phyloP scores from a whole-genome alignment of 2,329 filamentous ascomycete genomes.

The Neofusicoccum cordaticola region DNA sequence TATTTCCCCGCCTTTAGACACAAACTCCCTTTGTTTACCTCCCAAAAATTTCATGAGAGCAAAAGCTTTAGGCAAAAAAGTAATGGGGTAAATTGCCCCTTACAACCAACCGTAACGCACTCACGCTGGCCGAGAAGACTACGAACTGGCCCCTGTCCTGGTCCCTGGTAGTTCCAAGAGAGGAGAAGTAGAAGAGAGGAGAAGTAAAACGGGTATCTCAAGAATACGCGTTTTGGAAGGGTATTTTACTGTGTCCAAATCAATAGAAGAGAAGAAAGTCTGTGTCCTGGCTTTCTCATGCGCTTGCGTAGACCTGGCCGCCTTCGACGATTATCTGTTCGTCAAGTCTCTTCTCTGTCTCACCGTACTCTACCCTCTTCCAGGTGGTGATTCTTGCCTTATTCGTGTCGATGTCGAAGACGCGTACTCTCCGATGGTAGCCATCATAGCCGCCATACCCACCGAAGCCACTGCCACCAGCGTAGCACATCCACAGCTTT shows the following conservation, averaged over 20 bases:
- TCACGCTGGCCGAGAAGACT: background rate
- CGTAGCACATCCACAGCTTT: slow-evolving; percentile 96
- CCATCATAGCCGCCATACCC: slow-evolving; percentile 90
- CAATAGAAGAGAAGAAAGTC: background rate
- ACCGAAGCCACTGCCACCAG: slow-evolving; percentile 85
- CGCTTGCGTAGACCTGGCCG: slow-evolving; percentile 43
- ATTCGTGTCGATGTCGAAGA: slow-evolving; percentile 94
- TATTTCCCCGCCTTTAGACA: background rate
- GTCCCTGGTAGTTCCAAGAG: background rate
- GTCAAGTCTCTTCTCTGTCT: slow-evolving; percentile 52
- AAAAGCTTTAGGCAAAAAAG: too few species aligned
- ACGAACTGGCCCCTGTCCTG: background rate
- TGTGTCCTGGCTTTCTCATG: background rate
- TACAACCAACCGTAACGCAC: background rate
- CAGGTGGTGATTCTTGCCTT: slow-evolving; percentile 85
- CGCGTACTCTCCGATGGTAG: slow-evolving; percentile 76
- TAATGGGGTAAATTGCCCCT: too few species aligned
- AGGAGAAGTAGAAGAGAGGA: background rate
- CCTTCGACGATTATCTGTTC: slow-evolving; percentile 62
- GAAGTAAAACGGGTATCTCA: slow-evolving; percentile 1
- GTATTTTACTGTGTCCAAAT: slow-evolving; percentile 6
- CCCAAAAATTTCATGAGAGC: background rate
- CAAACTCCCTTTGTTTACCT: background rate
- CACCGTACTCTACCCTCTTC: slow-evolving; percentile 76
- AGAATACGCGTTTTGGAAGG: slow-evolving; percentile 11